Percentiles rank a stretch among this genome's conserved stretches.
Conservation (phyloP, 352 stramenopile genomes). For the Pythium brassicae region DNA sequence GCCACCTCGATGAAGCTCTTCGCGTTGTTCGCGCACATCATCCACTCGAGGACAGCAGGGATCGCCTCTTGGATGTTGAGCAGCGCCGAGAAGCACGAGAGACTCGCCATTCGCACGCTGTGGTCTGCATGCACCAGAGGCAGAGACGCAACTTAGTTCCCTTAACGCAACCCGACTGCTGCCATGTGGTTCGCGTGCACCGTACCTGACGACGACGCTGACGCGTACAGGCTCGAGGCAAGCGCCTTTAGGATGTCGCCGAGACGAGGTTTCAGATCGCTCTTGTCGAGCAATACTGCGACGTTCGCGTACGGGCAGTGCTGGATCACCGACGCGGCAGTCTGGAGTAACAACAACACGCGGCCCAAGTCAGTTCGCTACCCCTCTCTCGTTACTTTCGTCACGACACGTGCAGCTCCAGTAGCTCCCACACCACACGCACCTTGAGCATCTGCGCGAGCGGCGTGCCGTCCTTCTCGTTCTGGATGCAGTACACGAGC, state of each 20-base stretch:
- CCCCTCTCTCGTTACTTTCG: too few species aligned
- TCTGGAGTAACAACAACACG: slow-evolving; percentile 27
- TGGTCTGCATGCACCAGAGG: slow-evolving; percentile 40
- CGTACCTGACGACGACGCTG: slow-evolving; percentile 53
- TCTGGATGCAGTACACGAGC: slow-evolving; percentile 77
- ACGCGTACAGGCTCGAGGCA: slow-evolving; percentile 62
- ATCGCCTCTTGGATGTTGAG: slow-evolving; percentile 71
- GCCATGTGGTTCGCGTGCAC: background rate
- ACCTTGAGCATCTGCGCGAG: slow-evolving; percentile 77
- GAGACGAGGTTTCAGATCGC: slow-evolving; percentile 46
- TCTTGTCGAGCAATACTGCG: slow-evolving; percentile 36
- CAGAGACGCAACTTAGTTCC: background rate
- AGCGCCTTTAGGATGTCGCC: slow-evolving; percentile 63
- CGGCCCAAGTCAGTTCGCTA: background rate
- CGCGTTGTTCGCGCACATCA: slow-evolving; percentile 44
- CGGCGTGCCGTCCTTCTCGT: slow-evolving; percentile 57
- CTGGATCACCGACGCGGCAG: slow-evolving; percentile 63
- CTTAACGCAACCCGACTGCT: background rate
- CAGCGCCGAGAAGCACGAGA: slow-evolving; percentile 74
- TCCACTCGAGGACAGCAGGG: slow-evolving; percentile 64
- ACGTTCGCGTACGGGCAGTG: slow-evolving; percentile 77
- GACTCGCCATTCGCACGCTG: slow-evolving; percentile 67
- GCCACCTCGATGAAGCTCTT: slow-evolving; percentile 48
- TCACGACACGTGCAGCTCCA: background rate
- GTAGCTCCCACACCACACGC: background rate